Percentiles rank a stretch among this genome's conserved stretches.
These are phyloP conservation scores for Xylaria sp. DNA, from an alignment of 2,329 filamentous ascomycete species.

Conservation along the genomic window DNA sequence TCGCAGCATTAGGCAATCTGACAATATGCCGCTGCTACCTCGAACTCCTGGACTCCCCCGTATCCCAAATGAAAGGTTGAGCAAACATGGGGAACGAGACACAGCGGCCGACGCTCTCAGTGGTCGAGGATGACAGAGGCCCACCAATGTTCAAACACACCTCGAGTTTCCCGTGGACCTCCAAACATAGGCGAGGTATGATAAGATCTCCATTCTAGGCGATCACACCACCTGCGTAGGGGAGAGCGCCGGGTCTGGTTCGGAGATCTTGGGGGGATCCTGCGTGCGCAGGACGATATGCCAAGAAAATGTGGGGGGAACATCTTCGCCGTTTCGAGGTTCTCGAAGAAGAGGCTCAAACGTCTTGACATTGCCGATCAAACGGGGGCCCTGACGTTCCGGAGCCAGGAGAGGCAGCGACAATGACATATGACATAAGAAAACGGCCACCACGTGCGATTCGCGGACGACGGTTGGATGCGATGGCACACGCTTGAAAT, in stretches of 20 bases:
- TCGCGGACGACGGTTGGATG: slow-evolving; percentile 1
- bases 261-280: slow-evolving; percentile 26
- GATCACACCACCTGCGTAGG: slow-evolving; percentile 29
- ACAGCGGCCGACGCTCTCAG: slow-evolving; percentile 12
- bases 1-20: slow-evolving; percentile 6
- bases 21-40: slow-evolving; percentile 10
- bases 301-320: slow-evolving; percentile 17
- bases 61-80: slow-evolving; percentile 7
- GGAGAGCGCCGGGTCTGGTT: slow-evolving; percentile 19
- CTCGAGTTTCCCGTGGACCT: slow-evolving; percentile 14
- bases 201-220: slow-evolving; percentile 26
- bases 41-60: background rate
- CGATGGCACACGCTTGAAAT: slow-evolving; percentile 9
- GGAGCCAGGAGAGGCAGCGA: background rate
- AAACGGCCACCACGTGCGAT: background rate
- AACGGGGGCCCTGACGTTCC: slow-evolving; percentile 21
- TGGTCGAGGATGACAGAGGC: slow-evolving; percentile 12
- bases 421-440: background rate
- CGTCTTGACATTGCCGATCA: slow-evolving; percentile 21
- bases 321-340: slow-evolving; percentile 19
- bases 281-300: slow-evolving; percentile 23
- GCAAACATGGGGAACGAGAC: slow-evolving; percentile 18
- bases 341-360: slow-evolving; percentile 16
- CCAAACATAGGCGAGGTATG: slow-evolving; percentile 22
- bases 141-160: slow-evolving; percentile 24